phyloP scores from a whole-genome alignment of 1,139 yeast species.

The Petasospora fabianii region DNA sequence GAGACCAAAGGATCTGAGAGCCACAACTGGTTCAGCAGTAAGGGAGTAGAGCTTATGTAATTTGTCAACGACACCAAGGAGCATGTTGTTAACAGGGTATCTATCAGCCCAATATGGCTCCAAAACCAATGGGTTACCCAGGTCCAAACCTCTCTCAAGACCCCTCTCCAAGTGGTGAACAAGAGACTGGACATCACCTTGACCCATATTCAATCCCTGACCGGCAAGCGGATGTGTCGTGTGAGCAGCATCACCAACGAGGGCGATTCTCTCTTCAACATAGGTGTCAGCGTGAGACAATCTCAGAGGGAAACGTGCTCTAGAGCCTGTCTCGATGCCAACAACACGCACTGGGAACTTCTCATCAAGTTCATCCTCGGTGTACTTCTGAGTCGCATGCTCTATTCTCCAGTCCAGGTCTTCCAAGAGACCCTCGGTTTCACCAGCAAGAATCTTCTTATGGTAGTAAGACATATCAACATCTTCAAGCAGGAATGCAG shows the following conservation, averaged over 20 bases:
- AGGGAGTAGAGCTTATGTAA: constrained; percentile 83
- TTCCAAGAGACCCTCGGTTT: constrained; percentile 49
- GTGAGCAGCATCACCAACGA: constrained; percentile 98
- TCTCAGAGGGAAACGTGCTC: constrained; percentile 87
- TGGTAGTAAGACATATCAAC: constrained; percentile 78
- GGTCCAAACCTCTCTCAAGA: constrained; percentile 74
- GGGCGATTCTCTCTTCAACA: constrained; percentile 76
- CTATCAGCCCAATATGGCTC: constrained; percentile 84
- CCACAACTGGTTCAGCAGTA: constrained; percentile 69
- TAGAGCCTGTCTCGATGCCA: constrained; percentile 54
- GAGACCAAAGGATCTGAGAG: constrained; percentile 72
- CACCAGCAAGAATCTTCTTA: constrained; percentile 47
- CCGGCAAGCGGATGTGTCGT: constrained; percentile 98
- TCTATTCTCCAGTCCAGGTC: constrained; percentile 75
- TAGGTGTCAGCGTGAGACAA: constrained; percentile 90
- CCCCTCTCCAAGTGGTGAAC: constrained; percentile 70
- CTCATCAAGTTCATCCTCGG: constrained; percentile 48
- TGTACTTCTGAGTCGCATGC: constrained; percentile 37
- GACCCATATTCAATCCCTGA: constrained; percentile 99
- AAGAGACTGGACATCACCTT: constrained; percentile 77
- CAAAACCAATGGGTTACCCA: constrained; percentile 77
- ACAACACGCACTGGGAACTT: constrained; percentile 65
- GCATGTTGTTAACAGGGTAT: constrained; percentile 73
- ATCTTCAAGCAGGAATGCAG: constrained; percentile 75
- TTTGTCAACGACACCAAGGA: constrained; percentile 88